These are phyloP conservation scores for Thermothelomyces thermophilus DNA, from an alignment of 2,329 filamentous ascomycete genomes.

Conservation along the genomic window DNA sequence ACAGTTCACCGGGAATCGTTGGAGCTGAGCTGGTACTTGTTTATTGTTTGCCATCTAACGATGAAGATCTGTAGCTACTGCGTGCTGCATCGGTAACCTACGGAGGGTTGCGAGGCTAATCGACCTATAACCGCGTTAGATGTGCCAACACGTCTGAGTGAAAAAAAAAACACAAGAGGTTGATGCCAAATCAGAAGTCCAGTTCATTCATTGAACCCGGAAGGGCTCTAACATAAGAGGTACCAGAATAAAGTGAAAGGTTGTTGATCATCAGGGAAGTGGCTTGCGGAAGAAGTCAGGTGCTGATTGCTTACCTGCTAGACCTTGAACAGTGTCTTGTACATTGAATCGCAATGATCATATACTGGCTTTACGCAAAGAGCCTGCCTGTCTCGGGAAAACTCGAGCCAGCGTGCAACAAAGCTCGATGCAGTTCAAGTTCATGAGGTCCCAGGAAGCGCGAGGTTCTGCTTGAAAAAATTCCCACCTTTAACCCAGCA, in stretches of 20 bases:
- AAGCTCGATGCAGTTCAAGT: not conserved
- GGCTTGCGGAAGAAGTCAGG: constrained; percentile 15
- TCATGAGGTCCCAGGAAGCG: not conserved
- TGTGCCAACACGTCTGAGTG: not conserved
- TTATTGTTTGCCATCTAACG: too few species aligned
- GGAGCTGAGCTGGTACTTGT: too few species aligned
- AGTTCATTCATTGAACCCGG: constrained; percentile 68
- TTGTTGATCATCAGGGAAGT: constrained; percentile 63
- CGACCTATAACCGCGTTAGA: constrained; percentile 17
- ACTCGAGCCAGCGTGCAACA: not conserved
- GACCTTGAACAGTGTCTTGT: too few species aligned
- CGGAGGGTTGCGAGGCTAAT: not conserved
- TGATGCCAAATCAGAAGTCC: constrained; percentile 61
- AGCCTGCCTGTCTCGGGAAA: not conserved
- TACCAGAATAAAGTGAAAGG: constrained; percentile 74
- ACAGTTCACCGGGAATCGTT: not conserved
- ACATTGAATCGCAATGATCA: not conserved
- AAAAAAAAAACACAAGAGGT: not conserved
- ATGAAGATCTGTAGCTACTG: not conserved
- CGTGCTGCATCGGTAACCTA: too few species aligned
- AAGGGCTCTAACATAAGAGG: constrained; percentile 84
- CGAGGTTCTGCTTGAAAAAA: not conserved
- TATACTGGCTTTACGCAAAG: not conserved
- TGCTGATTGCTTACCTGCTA: constrained; percentile 31
- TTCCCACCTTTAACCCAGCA: constrained; percentile 1